A percentile compares a stretch with the other conserved stretches of the same genome.
Conservation (phyloP, 176 grass and related monocot species). For the Ensete ventricosum region DNA sequence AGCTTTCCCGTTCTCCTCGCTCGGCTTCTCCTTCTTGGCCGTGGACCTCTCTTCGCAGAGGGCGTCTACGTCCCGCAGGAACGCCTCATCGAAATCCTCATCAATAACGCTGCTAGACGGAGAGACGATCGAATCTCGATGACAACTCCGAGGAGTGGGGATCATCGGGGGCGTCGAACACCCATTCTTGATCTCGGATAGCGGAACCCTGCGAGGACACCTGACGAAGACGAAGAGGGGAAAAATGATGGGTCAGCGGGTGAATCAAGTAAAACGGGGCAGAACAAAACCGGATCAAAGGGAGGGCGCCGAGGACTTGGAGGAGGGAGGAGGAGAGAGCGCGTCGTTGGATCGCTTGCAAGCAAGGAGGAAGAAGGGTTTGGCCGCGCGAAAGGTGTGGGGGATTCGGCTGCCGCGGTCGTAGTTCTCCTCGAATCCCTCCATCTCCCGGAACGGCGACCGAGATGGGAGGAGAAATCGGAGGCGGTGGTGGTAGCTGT, state of each 20-base stretch:
- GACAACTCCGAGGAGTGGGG: too few species aligned
- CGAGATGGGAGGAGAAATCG: background rate
- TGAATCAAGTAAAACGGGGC: background rate
- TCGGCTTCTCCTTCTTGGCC: constrained; percentile 21
- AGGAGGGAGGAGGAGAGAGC: background rate
- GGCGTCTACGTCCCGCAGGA: constrained; percentile 39
- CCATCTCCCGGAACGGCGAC: background rate
- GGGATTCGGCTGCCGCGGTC: background rate
- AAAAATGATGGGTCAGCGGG: background rate
- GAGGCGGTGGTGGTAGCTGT: too few species aligned
- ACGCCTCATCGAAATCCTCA: constrained; percentile 43
- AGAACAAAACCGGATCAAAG: background rate
- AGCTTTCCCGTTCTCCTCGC: constrained; percentile 12
- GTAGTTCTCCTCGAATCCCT: background rate
- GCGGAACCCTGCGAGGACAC: background rate
- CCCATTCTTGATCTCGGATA: constrained; percentile 1
- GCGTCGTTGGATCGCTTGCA: constrained; percentile 4
- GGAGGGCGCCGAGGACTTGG: background rate
- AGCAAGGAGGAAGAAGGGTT: background rate
- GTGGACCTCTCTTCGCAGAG: constrained; percentile 34
- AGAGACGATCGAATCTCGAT: background rate
- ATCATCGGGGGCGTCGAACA: background rate
- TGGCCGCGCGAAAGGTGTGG: background rate
- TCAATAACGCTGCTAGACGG: background rate
- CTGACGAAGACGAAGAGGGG: background rate